Percentiles rank a stretch among this genome's conserved stretches.
Evolutionary conservation across 148 eudicot genomes (phyloP).

Genomic region (Selenicereus undatus): DNA sequence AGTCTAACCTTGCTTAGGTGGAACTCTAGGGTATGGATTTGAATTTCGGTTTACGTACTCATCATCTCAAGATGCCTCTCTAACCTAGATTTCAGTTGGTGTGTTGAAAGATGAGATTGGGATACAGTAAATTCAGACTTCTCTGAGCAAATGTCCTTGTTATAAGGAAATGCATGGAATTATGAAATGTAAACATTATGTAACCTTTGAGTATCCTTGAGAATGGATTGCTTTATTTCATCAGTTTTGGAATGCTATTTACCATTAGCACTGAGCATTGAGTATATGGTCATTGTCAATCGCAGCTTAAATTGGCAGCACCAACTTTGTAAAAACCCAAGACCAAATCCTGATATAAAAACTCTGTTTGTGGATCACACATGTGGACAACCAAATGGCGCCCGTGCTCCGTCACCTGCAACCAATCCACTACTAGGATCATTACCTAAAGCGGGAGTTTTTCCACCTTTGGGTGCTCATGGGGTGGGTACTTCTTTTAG

Average conservation of each 20-base stretch:
- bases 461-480: conserved; percentile 85
- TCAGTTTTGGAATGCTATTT: neutral
- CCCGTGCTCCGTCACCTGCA: conserved; percentile 56
- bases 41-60: neutral
- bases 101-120: neutral
- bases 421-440: conserved; percentile 53
- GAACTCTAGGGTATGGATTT: neutral
- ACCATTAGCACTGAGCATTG: neutral
- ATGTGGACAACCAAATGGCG: conserved; percentile 65
- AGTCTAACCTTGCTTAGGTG: neutral
- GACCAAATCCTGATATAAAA: conserved; percentile 66
- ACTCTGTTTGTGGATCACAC: conserved; percentile 75
- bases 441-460: conserved; percentile 72
- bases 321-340: conserved; percentile 66
- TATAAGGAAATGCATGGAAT: neutral
- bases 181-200: neutral
- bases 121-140: neutral
- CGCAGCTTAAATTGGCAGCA: conserved; percentile 94
- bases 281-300: conserved; percentile 8
- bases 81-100: neutral
- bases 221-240: neutral
- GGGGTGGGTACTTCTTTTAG: conserved; percentile 44
- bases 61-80: neutral
- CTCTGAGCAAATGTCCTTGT: neutral
- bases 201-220: neutral